Conservation (phyloP, 176 grass and related monocot genomes). For the Saccharum spontaneum region DNA sequence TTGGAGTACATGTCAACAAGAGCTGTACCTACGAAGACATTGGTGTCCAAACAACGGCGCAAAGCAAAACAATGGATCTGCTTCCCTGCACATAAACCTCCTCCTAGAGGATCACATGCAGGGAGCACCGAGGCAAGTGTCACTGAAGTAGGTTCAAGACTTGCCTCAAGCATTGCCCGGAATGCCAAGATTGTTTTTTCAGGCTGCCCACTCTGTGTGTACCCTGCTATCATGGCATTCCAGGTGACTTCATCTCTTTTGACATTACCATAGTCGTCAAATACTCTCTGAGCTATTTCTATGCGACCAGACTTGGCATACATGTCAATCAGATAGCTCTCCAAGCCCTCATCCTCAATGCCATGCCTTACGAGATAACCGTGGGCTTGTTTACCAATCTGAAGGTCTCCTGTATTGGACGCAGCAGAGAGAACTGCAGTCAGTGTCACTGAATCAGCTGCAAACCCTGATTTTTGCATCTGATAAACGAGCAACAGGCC, state of each 20-base stretch:
- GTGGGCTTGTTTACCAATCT: constrained; percentile 79
- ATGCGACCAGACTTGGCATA: constrained; percentile 77
- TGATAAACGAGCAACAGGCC: constrained; percentile 65
- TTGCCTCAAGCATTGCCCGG: constrained; percentile 61
- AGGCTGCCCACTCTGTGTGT: constrained; percentile 58
- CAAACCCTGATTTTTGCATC: constrained; percentile 80
- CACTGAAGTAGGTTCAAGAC: constrained; percentile 67
- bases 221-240: constrained; percentile 94
- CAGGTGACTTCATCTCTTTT: constrained; percentile 82
- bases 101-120: constrained; percentile 63
- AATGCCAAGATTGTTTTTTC: constrained; percentile 59
- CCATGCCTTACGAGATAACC: constrained; percentile 73
- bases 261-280: constrained; percentile 42
- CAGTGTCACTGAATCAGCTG: constrained; percentile 67
- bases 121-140: constrained; percentile 77
- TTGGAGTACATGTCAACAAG: constrained; percentile 89
- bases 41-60: constrained; percentile 49
- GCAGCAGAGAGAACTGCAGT: constrained; percentile 78
- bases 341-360: constrained; percentile 71
- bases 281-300: constrained; percentile 67
- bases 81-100: constrained; percentile 51
- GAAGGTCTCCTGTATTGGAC: constrained; percentile 71
- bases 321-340: constrained; percentile 97
- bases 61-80: constrained; percentile 83
- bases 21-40: constrained; percentile 77